Evolutionary conservation across 1,284 basidiomycete genomes (phyloP).

Genomic region (Austroboletus rostrupii): DNA sequence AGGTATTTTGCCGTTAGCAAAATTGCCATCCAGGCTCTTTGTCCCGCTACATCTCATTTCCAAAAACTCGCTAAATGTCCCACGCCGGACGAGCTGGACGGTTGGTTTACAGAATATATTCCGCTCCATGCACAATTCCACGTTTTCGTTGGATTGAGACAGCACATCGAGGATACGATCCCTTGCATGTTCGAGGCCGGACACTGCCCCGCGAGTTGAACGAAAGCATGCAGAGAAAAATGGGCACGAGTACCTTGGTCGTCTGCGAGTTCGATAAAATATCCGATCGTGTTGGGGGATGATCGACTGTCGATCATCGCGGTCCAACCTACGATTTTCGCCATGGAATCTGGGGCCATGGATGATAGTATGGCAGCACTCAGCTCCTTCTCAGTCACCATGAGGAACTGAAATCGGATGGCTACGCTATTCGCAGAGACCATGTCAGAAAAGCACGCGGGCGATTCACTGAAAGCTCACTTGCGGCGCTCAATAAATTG

Average conservation of each 20-base stretch:
- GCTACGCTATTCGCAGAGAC: neutral
- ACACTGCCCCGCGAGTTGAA: neutral
- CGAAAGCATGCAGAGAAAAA: neutral
- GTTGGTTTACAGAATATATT: neutral
- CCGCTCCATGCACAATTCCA: neutral
- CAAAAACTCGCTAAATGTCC: neutral
- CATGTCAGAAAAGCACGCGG: neutral
- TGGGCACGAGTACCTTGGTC: constrained; percentile 3
- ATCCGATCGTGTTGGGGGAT: constrained; percentile 14
- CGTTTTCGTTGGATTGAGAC: neutral
- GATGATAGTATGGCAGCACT: constrained; percentile 3
- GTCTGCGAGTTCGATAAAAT: constrained; percentile 18
- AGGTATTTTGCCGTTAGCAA: too few species aligned
- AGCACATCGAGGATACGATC: neutral
- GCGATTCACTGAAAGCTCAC: neutral
- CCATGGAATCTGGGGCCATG: neutral
- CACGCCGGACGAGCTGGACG: neutral
- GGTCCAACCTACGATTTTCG: constrained; percentile 19
- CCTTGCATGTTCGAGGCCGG: neutral
- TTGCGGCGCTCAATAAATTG: constrained; percentile 16
- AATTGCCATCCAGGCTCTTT: too few species aligned
- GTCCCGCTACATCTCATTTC: too few species aligned
- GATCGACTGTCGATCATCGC: constrained; percentile 9
- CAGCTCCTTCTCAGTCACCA: constrained; percentile 14
- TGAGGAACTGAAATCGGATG: constrained; percentile 13